Base-by-base conservation (phyloP, 768 basidiomycete genomes). In the Obba rivulosa region DNA sequence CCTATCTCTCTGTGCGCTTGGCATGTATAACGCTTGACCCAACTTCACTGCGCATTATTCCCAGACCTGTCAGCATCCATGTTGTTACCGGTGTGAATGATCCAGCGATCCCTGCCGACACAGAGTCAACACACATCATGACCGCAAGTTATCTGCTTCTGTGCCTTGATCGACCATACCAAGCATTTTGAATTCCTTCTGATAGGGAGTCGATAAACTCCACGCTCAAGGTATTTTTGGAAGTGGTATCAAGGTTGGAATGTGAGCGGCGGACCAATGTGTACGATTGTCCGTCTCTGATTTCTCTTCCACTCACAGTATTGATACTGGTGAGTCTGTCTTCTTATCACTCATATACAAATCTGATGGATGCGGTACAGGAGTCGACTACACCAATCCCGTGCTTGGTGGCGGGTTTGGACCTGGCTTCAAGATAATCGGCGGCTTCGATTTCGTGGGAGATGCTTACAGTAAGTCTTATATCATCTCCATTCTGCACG, bases 231-330 rank as follows among this genome's bases (percentile, higher is more conserved):
- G 82, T 0, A 72, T 80, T 56, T 70, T 71, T 22, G 85, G 87
- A 11, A 73, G 73, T 35, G 84, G 84, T 2, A 69, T 85, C 61
- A 83, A 83, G 56, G 73, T 89, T 46, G 85, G 75, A 51, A 78
- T 86, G 78, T 79, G 48, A 61, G 77, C 54, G 21, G 20, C 13
- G 18, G n/a, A 23, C 9, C 46, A 2, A 13, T 40, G 34, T 25
- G 13, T 42, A 13, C 20, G 7, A 4, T 43, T 35, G 17, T 14
- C n/a, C 18, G n/a, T 38, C 14, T 43, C 24, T 24, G 46, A 13
- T 20, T 28, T 49, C 18, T n/a, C 21, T 18, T 8, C 37, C 25
- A n/a, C 20, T 41, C 5, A 34, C 25, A 78, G 77, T 38, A 69
- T 85, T 45, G 80, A 81, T 53, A 56, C 62, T 20, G 63, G 64